These are phyloP conservation scores for Trichoderma sp. DNA, from an alignment of 2,329 filamentous ascomycete genomes.

Conservation along the genomic window DNA sequence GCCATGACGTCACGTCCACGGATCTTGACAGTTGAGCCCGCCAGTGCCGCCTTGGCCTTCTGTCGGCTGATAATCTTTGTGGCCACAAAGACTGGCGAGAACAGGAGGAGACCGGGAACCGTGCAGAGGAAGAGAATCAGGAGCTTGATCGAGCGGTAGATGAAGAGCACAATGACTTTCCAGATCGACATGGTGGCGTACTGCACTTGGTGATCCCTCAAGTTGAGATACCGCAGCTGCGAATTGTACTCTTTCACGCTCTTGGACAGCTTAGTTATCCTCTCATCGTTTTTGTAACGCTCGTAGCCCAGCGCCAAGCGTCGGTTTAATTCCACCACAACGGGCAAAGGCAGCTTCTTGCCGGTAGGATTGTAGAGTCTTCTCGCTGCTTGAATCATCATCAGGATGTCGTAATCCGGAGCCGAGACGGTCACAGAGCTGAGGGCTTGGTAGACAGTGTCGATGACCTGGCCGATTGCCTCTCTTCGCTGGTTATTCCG, in stretches of 20 bases:
- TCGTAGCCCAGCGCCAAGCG: slow-evolving; percentile 89
- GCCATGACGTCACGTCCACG: slow-evolving; percentile 88
- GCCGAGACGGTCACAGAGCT: slow-evolving; percentile 88
- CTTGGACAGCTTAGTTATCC: slow-evolving; percentile 73
- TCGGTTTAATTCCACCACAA: slow-evolving; percentile 92
- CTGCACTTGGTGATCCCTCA: slow-evolving; percentile 92
- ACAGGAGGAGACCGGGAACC: slow-evolving; percentile 82
- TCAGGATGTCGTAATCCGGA: slow-evolving; percentile 93
- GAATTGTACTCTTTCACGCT: slow-evolving; percentile 84
- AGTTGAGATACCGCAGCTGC: slow-evolving; percentile 78
- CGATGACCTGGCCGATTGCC: slow-evolving; percentile 80
- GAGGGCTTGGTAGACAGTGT: slow-evolving; percentile 82
- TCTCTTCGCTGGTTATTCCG: slow-evolving; percentile 80
- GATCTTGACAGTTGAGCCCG: slow-evolving; percentile 84
- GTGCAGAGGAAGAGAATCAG: slow-evolving; percentile 75
- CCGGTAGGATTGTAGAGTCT: slow-evolving; percentile 92
- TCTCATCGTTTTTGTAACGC: slow-evolving; percentile 85
- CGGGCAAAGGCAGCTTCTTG: slow-evolving; percentile 87
- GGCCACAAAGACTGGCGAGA: slow-evolving; percentile 83
- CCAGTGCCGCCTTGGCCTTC: slow-evolving; percentile 81
- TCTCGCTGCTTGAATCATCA: slow-evolving; percentile 93
- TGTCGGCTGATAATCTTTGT: slow-evolving; percentile 79
- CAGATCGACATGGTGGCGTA: slow-evolving; percentile 82
- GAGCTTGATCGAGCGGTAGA: slow-evolving; percentile 81
- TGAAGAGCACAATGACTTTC: slow-evolving; percentile 72